phyloP scores from a whole-genome alignment of 768 basidiomycete genomes.

The Panellus pusillus region DNA sequence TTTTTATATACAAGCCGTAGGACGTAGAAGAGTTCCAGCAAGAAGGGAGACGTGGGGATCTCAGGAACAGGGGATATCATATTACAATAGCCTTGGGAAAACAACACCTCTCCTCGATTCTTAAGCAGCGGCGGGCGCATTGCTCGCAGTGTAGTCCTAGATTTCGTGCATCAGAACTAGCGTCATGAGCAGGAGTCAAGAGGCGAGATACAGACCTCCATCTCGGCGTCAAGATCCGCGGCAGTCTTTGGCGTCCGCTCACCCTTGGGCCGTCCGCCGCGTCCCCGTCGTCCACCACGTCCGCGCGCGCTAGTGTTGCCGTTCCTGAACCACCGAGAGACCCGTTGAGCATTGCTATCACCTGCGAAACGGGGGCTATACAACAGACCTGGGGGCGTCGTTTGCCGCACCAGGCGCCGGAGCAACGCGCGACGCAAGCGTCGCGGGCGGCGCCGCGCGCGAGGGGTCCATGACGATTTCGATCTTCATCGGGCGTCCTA shows the following conservation, averaged over 20 bases:
- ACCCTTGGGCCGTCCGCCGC: slow-evolving; percentile 44
- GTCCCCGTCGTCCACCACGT: slow-evolving; percentile 46
- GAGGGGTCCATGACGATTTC: slow-evolving; percentile 94
- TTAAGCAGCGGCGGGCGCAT: slow-evolving; percentile 44
- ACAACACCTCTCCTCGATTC: neutral
- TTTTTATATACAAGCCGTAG: too few species aligned
- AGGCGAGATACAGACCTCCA: slow-evolving; percentile 66
- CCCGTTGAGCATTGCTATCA: neutral
- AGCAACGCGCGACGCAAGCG: slow-evolving; percentile 83
- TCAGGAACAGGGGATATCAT: too few species aligned
- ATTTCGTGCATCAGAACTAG: neutral
- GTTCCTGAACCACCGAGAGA: slow-evolving; percentile 19
- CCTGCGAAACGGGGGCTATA: neutral
- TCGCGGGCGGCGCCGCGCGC: slow-evolving; percentile 54
- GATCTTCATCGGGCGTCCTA: slow-evolving; percentile 98
- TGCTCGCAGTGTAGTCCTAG: slow-evolving; percentile 71
- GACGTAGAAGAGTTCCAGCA: too few species aligned
- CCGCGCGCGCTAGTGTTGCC: slow-evolving; percentile 30
- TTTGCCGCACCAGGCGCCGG: slow-evolving; percentile 54
- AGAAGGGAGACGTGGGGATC: too few species aligned
- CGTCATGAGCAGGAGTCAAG: neutral
- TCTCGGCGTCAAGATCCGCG: slow-evolving; percentile 95
- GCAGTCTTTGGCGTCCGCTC: slow-evolving; percentile 77
- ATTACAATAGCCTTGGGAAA: slow-evolving; percentile 7
- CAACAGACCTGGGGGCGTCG: slow-evolving; percentile 33